These are phyloP conservation scores for Cajanus cajan DNA, from an alignment of 306 rosid species.

Conservation along the genomic window DNA sequence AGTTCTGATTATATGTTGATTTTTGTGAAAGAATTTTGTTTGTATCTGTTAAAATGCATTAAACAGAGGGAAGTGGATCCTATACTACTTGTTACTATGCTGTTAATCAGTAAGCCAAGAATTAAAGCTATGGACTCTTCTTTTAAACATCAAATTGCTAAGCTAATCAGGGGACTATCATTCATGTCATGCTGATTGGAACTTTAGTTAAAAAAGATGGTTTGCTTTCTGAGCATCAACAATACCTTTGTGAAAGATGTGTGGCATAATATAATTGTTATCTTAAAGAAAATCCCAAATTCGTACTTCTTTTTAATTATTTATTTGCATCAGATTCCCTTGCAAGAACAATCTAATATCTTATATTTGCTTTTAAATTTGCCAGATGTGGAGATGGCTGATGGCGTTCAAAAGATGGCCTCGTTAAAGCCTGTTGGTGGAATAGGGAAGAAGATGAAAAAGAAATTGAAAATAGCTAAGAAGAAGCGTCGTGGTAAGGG, in stretches of 20 bases:
- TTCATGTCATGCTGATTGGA: neutral
- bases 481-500: slow-evolving; percentile 68
- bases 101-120: neutral
- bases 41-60: neutral
- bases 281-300: neutral
- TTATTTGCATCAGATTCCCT: neutral
- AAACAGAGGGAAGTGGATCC: neutral
- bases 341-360: neutral
- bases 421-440: slow-evolving; percentile 69
- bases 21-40: neutral
- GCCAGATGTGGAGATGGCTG: slow-evolving; percentile 74
- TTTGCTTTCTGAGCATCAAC: neutral
- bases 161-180: neutral
- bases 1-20: neutral
- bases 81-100: neutral
- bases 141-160: neutral
- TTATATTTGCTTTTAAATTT: neutral
- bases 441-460: slow-evolving; percentile 66
- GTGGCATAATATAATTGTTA: neutral
- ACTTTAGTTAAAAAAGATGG: neutral
- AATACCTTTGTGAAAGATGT: neutral
- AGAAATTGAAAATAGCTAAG: slow-evolving; percentile 77
- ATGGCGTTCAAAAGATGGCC: slow-evolving; percentile 36
- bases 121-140: neutral
- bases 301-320: neutral